Base-by-base conservation (phyloP, 352 stramenopile species). In the Phytophthora hibernalis region DNA sequence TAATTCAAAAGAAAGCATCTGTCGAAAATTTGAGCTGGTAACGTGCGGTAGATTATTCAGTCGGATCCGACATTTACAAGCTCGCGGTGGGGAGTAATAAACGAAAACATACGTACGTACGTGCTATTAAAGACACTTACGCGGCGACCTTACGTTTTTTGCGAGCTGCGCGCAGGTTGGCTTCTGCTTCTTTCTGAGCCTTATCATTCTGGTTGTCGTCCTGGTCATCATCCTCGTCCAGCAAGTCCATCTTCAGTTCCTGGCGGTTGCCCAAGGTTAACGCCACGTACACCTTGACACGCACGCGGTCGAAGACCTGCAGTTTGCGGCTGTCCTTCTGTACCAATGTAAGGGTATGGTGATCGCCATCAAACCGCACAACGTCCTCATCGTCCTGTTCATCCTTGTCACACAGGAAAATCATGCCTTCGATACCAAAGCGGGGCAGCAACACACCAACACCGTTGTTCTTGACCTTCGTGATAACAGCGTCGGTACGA, bases 391-490 rank as follows among this genome's bases (percentile, higher is more conserved):
- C 71, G 5, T 84, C 74, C 35, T 83, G 65, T 52, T 92, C 83
- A 37, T 81, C 79, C 64, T 92, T 92, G 18, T 95, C 78, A 9
- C 85, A 85, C 18, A 99, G 45, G 45, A 94, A 91, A 24, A 99
- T 94, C 68, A 95, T 93, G 37, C 97, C 97, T 89, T 99, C 98
- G 58, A 99, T 99, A 21, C 98, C 98, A 75, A 99, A 99, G 38
- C 96, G 79, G n/a, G 97, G 98, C 52, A 99, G 83, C 62, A 99
- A 85, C 12, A 99, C 97, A 16, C 86, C 91, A 13, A 99, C 86
- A n/a, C 85, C 89, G 54, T 97, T 98, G 54, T 96, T 93, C 74
- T 95, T 92, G 16, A 99, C 92, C 79, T 97, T 97, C 30, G 98
- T 93, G 38, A 99, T 92, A 56, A 99, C 96, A 2, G 96, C 96